phyloP scores from a whole-genome alignment of 23 red algal genomes.

The Gracilaria gracilis region DNA sequence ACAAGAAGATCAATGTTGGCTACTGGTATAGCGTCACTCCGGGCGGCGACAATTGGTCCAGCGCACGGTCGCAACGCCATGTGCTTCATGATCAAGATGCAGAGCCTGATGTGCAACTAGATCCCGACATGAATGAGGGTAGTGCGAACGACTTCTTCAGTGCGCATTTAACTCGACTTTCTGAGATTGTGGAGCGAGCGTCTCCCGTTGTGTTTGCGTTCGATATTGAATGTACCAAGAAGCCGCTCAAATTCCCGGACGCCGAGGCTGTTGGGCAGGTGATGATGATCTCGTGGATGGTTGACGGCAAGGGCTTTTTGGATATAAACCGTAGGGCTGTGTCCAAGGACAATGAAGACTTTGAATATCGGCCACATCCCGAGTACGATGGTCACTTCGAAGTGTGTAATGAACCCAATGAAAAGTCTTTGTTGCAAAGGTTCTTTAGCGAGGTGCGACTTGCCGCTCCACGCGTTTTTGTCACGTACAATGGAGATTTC shows the following conservation, averaged over 20 bases:
- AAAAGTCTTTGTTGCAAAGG: constrained; percentile 82
- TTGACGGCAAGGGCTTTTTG: constrained; percentile 95
- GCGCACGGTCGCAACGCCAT: not conserved
- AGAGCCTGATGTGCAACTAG: constrained; percentile 21
- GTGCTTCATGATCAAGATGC: not conserved
- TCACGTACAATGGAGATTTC: constrained; percentile 97
- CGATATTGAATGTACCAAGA: constrained; percentile 98
- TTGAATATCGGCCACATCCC: constrained; percentile 82
- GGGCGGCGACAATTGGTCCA: constrained; percentile 21
- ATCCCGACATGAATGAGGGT: constrained; percentile 57
- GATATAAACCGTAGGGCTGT: constrained; percentile 94
- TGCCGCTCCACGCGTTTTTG: constrained; percentile 86
- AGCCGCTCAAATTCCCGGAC: constrained; percentile 97
- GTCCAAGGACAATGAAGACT: constrained; percentile 85
- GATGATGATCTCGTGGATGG: constrained; percentile 99
- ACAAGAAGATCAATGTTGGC: constrained; percentile 87
- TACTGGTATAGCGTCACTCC: constrained; percentile 92
- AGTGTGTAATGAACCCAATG: constrained; percentile 93
- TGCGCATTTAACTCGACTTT: constrained; percentile 51
- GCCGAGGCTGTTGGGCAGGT: constrained; percentile 84
- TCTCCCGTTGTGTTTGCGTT: constrained; percentile 90
- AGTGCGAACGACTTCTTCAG: constrained; percentile 57
- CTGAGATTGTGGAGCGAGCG: constrained; percentile 82
- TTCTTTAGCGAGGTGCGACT: constrained; percentile 84
- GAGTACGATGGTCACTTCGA: constrained; percentile 84